Evolutionary conservation across 805 yeast genomes (phyloP), one percentile per base, ranked within the genome.

Genomic region (Cyberlindnera americana): DNA sequence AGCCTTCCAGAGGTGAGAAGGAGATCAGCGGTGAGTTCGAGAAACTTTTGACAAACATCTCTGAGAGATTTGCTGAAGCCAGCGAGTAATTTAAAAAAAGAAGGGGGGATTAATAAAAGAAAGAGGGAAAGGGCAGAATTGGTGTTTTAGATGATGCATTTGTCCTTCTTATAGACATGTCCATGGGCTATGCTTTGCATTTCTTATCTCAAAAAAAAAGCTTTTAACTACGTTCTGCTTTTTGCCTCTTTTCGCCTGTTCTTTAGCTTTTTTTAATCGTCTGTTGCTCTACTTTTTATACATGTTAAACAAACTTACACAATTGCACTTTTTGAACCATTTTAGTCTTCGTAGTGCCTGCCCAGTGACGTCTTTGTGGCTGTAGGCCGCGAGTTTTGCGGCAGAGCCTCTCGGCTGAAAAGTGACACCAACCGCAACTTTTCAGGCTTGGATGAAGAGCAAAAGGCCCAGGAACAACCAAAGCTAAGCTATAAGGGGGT

Each of bases 1-100:
- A 91, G 71, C 99, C 99, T 56, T 77, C 88, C 53, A 78, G 80
- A 55, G 99, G 99, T 59, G 80, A 87, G 69, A 75, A 72, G 44
- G 93, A 75, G 60, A 83, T 83, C 52, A 75, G 73, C 53, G 77
- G 69, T 52, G 89, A 86, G 65, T 91, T 88, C 66, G 85, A 78
- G 52, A 81, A 78, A 55, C 75, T 93, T 57, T 70, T 84, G 57
- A 65, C 78, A 40, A 76, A 70, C 55, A 87, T 93, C 58, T 75
- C 84, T 52, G 98, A 93, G 64, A 81, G 86, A 67, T 93, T 93
- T 69, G 91, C 95, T 48, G 97, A 91, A 66, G 95, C 96, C 24
- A 77, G 95, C 43, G 98, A 91, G 70, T 91, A 77, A n/a, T n/a
- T n/a, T n/a, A n/a, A n/a, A n/a, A n/a, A n/a, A 21, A 21, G 23